Conservation (phyloP, 2,329 filamentous ascomycete genomes). For the Trichoderma atrobrunneum region DNA sequence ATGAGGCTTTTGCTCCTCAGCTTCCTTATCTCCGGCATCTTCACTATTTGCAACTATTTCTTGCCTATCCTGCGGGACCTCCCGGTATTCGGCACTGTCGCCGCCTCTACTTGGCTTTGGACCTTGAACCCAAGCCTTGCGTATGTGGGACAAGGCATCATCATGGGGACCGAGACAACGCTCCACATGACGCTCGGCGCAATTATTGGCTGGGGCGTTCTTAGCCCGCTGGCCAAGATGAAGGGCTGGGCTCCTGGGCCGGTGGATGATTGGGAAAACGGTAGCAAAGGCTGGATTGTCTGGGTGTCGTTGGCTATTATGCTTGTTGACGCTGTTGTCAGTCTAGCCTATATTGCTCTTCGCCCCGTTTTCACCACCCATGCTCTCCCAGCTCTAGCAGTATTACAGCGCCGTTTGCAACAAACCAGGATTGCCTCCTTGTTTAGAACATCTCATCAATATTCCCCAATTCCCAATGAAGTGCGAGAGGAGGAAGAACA, state of each 20-base stretch:
- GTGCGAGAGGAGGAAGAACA: background rate
- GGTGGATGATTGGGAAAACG: slow-evolving; percentile 83
- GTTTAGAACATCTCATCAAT: slow-evolving; percentile 24
- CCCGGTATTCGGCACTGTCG: slow-evolving; percentile 75
- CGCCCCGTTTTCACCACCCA: slow-evolving; percentile 49
- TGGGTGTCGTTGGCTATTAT: slow-evolving; percentile 97
- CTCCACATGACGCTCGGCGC: slow-evolving; percentile 94
- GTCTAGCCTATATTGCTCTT: slow-evolving; percentile 73
- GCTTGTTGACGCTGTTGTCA: slow-evolving; percentile 89
- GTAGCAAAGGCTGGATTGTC: slow-evolving; percentile 97
- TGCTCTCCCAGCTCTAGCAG: background rate
- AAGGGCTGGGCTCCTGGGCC: slow-evolving; percentile 86
- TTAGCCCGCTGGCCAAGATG: slow-evolving; percentile 84
- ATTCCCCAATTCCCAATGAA: slow-evolving; percentile 25
- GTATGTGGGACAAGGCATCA: slow-evolving; percentile 95
- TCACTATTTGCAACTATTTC: slow-evolving; percentile 87
- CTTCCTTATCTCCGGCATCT: slow-evolving; percentile 57
- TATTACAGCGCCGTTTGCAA: slow-evolving; percentile 21
- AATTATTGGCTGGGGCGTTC: slow-evolving; percentile 81
- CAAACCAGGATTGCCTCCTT: slow-evolving; percentile 24
- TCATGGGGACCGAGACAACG: slow-evolving; percentile 95
- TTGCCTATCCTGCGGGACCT: slow-evolving; percentile 78
- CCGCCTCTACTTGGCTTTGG: slow-evolving; percentile 87
- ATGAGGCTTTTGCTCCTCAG: slow-evolving; percentile 55
- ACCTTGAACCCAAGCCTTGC: slow-evolving; percentile 95